These are phyloP conservation scores for Lentinula aciculospora DNA, from an alignment of 768 basidiomycete genomes.

Conservation along the genomic window DNA sequence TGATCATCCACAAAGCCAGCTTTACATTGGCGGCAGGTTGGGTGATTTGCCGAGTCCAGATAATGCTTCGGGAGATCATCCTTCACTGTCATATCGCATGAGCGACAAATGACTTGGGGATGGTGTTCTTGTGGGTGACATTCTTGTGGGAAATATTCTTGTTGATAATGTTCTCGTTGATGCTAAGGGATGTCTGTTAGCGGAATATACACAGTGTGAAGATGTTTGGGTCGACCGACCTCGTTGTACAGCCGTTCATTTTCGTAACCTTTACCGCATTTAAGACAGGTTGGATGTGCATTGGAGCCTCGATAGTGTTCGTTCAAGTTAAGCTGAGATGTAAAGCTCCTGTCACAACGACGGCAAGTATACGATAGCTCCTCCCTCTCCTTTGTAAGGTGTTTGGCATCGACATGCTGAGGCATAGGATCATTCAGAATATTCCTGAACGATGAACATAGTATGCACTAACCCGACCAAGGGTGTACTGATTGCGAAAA, in stretches of 20 bases:
- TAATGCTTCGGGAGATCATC: background rate
- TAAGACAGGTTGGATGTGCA: background rate
- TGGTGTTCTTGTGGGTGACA: too few species aligned
- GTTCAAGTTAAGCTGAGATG: background rate
- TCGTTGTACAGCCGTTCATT: background rate
- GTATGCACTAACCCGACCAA: background rate
- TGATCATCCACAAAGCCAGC: background rate
- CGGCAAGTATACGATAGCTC: background rate
- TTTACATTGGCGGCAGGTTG: background rate
- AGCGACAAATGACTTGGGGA: background rate
- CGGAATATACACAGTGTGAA: background rate
- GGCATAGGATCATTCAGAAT: background rate
- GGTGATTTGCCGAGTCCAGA: background rate
- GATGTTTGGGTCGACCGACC: background rate
- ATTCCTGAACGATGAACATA: background rate
- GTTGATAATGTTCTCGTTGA: too few species aligned
- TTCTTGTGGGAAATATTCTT: too few species aligned
- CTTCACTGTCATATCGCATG: background rate
- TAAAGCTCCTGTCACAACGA: background rate
- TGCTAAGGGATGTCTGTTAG: background rate
- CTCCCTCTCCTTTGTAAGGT: background rate
- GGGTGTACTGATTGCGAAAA: background rate
- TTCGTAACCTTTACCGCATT: background rate
- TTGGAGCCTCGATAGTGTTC: conserved; percentile 5
- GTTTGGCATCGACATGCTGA: background rate